A percentile compares a stretch with the other conserved stretches of the same genome.
These are phyloP conservation scores for Rhododendron williamsianum DNA, from an alignment of 148 eudicot genomes.

Conservation along the genomic window DNA sequence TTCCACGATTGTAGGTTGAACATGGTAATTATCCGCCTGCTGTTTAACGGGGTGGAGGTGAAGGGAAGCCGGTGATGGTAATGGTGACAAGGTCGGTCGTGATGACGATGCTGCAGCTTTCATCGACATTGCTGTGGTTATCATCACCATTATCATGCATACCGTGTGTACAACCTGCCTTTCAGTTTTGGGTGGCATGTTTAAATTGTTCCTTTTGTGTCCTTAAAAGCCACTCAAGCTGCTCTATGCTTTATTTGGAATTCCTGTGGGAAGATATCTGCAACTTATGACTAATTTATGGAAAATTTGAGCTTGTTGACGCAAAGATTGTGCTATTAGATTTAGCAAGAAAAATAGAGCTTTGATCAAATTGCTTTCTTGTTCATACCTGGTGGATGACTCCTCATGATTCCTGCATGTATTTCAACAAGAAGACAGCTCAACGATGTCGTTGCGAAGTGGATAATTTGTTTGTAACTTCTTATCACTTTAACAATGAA, in stretches of 20 bases:
- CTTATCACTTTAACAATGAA: not conserved
- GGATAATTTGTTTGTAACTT: not conserved
- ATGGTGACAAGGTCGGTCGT: not conserved
- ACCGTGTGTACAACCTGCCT: slow-evolving; percentile 23
- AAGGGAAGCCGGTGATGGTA: not conserved
- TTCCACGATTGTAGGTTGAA: not conserved
- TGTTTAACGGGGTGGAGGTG: not conserved
- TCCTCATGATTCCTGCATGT: slow-evolving; percentile 31
- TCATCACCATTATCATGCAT: slow-evolving; percentile 9
- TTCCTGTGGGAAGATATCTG: not conserved
- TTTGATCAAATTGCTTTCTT: not conserved
- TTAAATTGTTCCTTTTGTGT: not conserved
- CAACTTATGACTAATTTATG: not conserved
- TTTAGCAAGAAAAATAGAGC: not conserved
- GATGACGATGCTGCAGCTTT: not conserved
- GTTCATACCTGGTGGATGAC: slow-evolving; percentile 21
- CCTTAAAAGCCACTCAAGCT: not conserved
- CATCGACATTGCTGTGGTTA: not conserved
- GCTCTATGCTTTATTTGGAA: not conserved
- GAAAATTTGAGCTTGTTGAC: not conserved
- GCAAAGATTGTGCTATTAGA: not conserved
- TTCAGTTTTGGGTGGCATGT: not conserved
- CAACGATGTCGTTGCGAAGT: not conserved
- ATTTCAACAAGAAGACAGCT: not conserved
- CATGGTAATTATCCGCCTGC: not conserved